Percentiles rank a stretch among this genome's conserved stretches.
Conservation (phyloP, 202 grass and related monocot genomes). For the Setaria viridis region DNA sequence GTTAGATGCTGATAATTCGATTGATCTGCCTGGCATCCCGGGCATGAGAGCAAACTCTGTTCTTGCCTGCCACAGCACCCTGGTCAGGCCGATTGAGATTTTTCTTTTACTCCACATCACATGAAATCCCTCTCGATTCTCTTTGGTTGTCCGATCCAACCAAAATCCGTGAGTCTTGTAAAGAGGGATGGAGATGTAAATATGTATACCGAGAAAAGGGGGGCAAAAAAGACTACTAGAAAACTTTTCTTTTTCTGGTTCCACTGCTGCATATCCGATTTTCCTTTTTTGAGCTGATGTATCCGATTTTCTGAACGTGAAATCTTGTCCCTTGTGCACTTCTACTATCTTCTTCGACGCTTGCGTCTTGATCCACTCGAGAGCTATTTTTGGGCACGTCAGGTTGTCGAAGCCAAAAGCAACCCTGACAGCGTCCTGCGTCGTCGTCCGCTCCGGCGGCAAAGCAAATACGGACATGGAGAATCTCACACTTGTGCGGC, state of each 20-base stretch:
- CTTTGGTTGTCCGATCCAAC: not conserved
- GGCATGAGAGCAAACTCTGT: constrained; percentile 36
- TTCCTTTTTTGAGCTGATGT: too few species aligned
- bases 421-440: not conserved
- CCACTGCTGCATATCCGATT: not conserved
- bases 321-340: constrained; percentile 17
- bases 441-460: constrained; percentile 1
- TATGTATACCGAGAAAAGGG: not conserved
- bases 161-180: constrained; percentile 46
- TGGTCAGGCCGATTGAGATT: not conserved
- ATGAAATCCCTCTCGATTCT: constrained; percentile 39
- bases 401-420: not conserved
- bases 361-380: constrained; percentile 34
- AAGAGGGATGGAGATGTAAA: constrained; percentile 31
- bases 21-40: constrained; percentile 14
- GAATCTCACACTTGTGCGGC: constrained; percentile 34
- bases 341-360: not conserved
- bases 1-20: constrained; percentile 16
- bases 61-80: constrained; percentile 15
- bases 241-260: not conserved
- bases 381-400: constrained; percentile 37
- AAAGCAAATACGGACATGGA: constrained; percentile 36
- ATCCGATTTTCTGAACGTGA: not conserved
- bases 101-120: not conserved
- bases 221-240: not conserved